These are phyloP conservation scores for Volvariella surrecta DNA, from an alignment of 1,284 basidiomycete genomes.

Conservation along the genomic window DNA sequence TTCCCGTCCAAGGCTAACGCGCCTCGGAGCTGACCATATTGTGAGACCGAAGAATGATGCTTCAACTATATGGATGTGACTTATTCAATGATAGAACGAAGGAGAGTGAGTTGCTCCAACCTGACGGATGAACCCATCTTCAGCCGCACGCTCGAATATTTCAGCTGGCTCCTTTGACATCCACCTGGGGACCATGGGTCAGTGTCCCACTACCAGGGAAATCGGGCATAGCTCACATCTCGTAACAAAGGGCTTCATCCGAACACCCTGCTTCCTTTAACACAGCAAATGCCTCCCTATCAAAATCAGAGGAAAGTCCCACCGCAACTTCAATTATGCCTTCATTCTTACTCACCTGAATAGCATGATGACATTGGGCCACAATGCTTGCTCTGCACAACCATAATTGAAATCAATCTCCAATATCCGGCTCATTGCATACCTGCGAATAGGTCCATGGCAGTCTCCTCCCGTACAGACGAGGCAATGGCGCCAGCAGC, in stretches of 20 bases:
- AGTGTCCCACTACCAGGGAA: too few species aligned
- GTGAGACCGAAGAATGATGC: slow-evolving; percentile 53
- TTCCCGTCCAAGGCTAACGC: slow-evolving; percentile 47
- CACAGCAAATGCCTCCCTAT: slow-evolving; percentile 50
- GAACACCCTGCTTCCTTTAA: slow-evolving; percentile 60
- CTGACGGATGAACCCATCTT: slow-evolving; percentile 55
- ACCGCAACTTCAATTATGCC: background rate
- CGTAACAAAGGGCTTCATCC: slow-evolving; percentile 59
- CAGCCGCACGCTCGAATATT: slow-evolving; percentile 59
- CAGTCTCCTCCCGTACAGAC: slow-evolving; percentile 55
- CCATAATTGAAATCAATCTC: background rate
- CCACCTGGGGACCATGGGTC: slow-evolving; percentile 34
- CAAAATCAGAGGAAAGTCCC: background rate
- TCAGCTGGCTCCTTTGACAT: slow-evolving; percentile 70
- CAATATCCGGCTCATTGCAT: slow-evolving; percentile 2
- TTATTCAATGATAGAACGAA: background rate
- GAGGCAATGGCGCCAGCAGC: slow-evolving; percentile 60
- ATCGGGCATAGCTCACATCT: slow-evolving; percentile 34
- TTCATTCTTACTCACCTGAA: slow-evolving; percentile 33
- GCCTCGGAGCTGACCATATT: slow-evolving; percentile 54
- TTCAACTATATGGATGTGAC: slow-evolving; percentile 32
- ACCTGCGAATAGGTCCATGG: slow-evolving; percentile 55
- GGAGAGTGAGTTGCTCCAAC: slow-evolving; percentile 16
- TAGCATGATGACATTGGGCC: slow-evolving; percentile 60
- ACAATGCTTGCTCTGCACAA: slow-evolving; percentile 45